phyloP scores from a whole-genome alignment of 2,329 filamentous ascomycete genomes.

The Botrytis medusae region DNA sequence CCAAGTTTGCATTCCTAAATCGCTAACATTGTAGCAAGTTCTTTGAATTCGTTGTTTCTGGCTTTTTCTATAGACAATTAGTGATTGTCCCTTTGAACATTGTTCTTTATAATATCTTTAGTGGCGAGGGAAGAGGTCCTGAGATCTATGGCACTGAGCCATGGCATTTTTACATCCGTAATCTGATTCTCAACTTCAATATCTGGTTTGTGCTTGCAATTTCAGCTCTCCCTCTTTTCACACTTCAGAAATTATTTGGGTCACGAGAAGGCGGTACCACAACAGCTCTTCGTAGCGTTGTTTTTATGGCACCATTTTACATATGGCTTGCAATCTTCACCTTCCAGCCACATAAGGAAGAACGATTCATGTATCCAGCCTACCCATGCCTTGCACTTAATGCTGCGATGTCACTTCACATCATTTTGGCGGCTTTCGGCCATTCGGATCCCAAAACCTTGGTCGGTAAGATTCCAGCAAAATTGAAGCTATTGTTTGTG shows the following conservation, averaged over 20 bases:
- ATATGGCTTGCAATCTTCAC: constrained; percentile 93
- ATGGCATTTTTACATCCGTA: constrained; percentile 95
- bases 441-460: constrained; percentile 65
- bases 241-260: constrained; percentile 68
- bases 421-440: constrained; percentile 73
- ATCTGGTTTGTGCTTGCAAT: constrained; percentile 86
- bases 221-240: constrained; percentile 69
- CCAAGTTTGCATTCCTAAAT: not conserved
- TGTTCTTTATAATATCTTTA: constrained; percentile 92
- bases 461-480: constrained; percentile 69
- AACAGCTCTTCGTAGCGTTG: constrained; percentile 70
- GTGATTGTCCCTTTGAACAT: constrained; percentile 87
- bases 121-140: constrained; percentile 72
- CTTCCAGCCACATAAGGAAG: constrained; percentile 92
- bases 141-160: constrained; percentile 94
- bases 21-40: constrained; percentile 50
- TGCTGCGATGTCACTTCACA: constrained; percentile 80
- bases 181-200: constrained; percentile 92
- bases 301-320: constrained; percentile 85
- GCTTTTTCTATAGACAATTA: constrained; percentile 80
- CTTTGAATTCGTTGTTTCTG: constrained; percentile 70
- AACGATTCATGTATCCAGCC: constrained; percentile 96
- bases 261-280: constrained; percentile 57
- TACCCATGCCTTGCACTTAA: constrained; percentile 91
- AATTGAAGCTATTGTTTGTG: constrained; percentile 69